Base-by-base conservation (phyloP, 73 alveolate species). In the Paramecium biaurelia region DNA sequence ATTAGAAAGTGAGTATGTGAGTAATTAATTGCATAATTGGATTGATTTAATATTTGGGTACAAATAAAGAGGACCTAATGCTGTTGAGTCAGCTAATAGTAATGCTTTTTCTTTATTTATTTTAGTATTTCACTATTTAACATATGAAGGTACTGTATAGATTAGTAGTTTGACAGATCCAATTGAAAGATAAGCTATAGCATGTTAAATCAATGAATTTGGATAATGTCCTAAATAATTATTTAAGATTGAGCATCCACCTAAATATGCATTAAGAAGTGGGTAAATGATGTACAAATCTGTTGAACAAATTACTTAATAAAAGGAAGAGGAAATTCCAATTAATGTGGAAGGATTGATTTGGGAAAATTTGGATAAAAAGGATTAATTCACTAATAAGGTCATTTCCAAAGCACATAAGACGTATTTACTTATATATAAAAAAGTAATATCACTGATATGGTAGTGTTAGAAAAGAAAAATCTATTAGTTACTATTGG, bases 211-310 rank as follows among this genome's bases (percentile, higher is more conserved):
- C 87, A 98, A 96, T 79, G 99, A 98, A 95, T 98, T 98, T 93
- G 99, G 99, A 56, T 96, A 98, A 86, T 94, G 98, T 42, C 99
- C 99, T 15, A 97, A 96, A 68, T 96, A 98, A 90, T 53, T 98
- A 21, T 98, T 98, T 79, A 96, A 95, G 76, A 92, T 94, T 34
- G 98, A 99, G 10, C 99, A 98, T 95, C 99, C 99, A 7, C 96
- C 94, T 63, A 97, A 96, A 93, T 79, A 45, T 79, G 90, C 90
- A 14, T 34, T 79, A 7, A 79, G 56, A 47, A 34, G 41, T 38
- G 42, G 56, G 5, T 43, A 79, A 42, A 41, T 42, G 11, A 41
- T 79, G 3, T 45, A 41, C 24, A 79, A 79, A 45, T 20, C 74
- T 23, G 49, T 79, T 45, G 90, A 79, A 47, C 7, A 41, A 14